A percentile compares a stretch with the other conserved stretches of the same genome.
phyloP scores from a whole-genome alignment of 352 stramenopile species.

The Globisporangium perplexum region DNA sequence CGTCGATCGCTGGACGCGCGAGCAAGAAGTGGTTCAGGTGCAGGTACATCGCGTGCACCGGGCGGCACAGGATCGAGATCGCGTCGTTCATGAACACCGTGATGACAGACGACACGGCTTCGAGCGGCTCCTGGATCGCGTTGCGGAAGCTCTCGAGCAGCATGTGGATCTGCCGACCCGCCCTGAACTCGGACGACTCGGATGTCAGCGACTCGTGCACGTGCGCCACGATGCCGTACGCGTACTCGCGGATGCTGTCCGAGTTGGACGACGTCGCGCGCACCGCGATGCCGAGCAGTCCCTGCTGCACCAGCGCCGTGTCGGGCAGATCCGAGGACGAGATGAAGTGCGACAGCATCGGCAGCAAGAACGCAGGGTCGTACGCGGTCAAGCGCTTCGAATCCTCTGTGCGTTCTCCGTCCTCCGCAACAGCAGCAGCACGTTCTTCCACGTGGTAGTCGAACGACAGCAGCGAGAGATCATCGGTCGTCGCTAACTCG shows the following conservation, averaged over 20 bases:
- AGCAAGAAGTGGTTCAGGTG: constrained; percentile 84
- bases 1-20: constrained; percentile 66
- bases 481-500: constrained; percentile 18
- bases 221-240: constrained; percentile 71
- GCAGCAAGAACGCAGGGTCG: constrained; percentile 70
- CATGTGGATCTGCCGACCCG: constrained; percentile 69
- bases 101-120: constrained; percentile 63
- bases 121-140: constrained; percentile 40
- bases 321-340: constrained; percentile 61
- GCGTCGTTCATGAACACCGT: constrained; percentile 82
- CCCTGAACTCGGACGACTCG: constrained; percentile 60
- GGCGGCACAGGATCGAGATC: constrained; percentile 58
- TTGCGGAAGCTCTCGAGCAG: constrained; percentile 77
- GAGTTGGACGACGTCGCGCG: constrained; percentile 64
- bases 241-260: constrained; percentile 49
- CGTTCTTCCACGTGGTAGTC: constrained; percentile 5
- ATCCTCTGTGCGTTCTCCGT: constrained; percentile 5
- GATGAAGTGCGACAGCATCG: constrained; percentile 75
- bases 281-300: constrained; percentile 60
- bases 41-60: constrained; percentile 66
- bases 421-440: background rate
- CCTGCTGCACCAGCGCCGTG: constrained; percentile 55
- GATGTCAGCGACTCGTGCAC: constrained; percentile 65
- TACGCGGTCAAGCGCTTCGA: constrained; percentile 25
- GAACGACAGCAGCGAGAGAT: constrained; percentile 25